Evolutionary conservation across 108 stramenopile genomes (phyloP).

Genomic region (Cyclostephanos invisitatus): DNA sequence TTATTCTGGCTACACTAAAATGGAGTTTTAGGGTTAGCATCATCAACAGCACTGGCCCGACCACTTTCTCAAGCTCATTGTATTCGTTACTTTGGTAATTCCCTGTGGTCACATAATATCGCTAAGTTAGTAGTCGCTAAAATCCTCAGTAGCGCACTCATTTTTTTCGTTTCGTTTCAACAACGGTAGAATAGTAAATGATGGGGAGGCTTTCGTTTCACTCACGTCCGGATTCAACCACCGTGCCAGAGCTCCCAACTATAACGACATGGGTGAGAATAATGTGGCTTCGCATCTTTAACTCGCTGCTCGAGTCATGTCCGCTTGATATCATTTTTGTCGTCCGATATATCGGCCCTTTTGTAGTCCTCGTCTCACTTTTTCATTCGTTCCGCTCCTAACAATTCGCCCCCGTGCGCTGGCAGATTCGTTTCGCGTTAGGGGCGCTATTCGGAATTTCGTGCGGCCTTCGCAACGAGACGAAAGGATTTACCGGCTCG

Average conservation of each 20-base stretch:
- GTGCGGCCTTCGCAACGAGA: slow-evolving; percentile 44
- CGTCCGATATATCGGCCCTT: neutral
- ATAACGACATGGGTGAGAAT: slow-evolving; percentile 61
- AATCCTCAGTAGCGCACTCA: too few species aligned
- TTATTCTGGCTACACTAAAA: too few species aligned
- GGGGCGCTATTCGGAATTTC: slow-evolving; percentile 56
- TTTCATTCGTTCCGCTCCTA: neutral
- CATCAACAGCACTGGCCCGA: too few species aligned
- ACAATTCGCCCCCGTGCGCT: neutral
- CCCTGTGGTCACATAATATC: too few species aligned
- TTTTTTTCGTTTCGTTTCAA: too few species aligned
- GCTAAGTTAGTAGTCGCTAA: too few species aligned
- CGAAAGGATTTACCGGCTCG: slow-evolving; percentile 35
- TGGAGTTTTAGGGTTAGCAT: too few species aligned
- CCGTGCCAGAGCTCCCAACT: slow-evolving; percentile 69
- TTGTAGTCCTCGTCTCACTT: neutral
- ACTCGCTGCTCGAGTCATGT: neutral
- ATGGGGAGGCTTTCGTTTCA: slow-evolving; percentile 20
- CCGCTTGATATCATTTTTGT: neutral
- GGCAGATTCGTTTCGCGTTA: slow-evolving; percentile 42
- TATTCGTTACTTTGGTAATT: too few species aligned
- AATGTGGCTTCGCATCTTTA: neutral
- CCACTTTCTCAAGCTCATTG: too few species aligned
- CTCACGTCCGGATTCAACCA: slow-evolving; percentile 65
- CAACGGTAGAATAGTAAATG: neutral